These are phyloP conservation scores for Cladosporium sp. DNA, from an alignment of 2,329 filamentous ascomycete genomes.

Conservation along the genomic window DNA sequence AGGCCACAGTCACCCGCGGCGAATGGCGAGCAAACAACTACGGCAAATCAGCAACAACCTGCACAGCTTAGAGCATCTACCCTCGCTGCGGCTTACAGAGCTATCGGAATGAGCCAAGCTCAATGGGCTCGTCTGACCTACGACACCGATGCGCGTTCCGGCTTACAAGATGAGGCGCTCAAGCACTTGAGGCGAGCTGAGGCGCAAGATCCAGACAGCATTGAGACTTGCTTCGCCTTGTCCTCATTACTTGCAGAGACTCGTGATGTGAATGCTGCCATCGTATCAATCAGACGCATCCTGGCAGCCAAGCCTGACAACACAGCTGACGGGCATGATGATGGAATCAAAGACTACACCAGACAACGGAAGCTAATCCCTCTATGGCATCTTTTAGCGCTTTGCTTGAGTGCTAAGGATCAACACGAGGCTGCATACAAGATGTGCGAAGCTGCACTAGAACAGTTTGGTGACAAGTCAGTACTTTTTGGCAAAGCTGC, in stretches of 20 bases:
- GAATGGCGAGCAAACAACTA: conserved; percentile 27
- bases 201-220: conserved; percentile 50
- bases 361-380: conserved; percentile 62
- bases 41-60: conserved; percentile 2
- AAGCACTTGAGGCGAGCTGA: conserved; percentile 64
- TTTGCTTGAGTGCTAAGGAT: conserved; percentile 82
- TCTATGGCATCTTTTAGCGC: conserved; percentile 85
- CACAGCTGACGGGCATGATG: conserved; percentile 29
- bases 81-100: conserved; percentile 73
- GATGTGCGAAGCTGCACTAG: conserved; percentile 86
- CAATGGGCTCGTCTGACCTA: conserved; percentile 84
- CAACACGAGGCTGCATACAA: conserved; percentile 78
- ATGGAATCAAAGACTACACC: background rate
- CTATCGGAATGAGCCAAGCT: conserved; percentile 80
- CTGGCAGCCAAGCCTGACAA: conserved; percentile 50
- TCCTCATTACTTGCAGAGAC: conserved; percentile 86
- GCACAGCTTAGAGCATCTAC: conserved; percentile 57
- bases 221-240: conserved; percentile 77
- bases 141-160: conserved; percentile 68
- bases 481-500: conserved; percentile 56
- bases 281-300: conserved; percentile 75
- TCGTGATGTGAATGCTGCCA: conserved; percentile 74
- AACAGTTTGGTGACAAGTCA: conserved; percentile 72
- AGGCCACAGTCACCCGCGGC: conserved; percentile 32
- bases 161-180: conserved; percentile 76